Conservation (phyloP, 139 green algal genomes). For the Coelastrella sp. region DNA sequence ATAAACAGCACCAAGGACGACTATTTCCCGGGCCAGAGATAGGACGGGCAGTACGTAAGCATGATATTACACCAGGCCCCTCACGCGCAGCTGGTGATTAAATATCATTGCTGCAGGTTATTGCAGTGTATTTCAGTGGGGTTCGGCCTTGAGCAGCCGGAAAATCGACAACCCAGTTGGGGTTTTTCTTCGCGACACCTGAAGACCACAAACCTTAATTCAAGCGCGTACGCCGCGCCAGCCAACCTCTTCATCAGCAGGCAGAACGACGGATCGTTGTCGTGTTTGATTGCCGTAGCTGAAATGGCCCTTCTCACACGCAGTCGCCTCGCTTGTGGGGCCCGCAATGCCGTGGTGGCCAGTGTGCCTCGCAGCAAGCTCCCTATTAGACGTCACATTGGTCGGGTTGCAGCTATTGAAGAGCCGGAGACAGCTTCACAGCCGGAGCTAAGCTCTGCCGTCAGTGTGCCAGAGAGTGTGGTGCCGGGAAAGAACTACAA, state of each 20-base stretch:
- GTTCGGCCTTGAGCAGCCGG: too few relatives aligned
- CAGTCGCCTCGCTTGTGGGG: not conserved
- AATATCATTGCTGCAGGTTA: too few relatives aligned
- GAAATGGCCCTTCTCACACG: constrained; percentile 41
- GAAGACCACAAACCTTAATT: not conserved
- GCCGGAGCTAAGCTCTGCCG: constrained; percentile 47
- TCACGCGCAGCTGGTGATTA: too few relatives aligned
- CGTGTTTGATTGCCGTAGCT: not conserved
- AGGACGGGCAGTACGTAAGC: too few relatives aligned
- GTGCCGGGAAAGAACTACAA: constrained; percentile 47
- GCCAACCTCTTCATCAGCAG: not conserved
- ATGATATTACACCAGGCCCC: too few relatives aligned
- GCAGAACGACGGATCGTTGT: not conserved
- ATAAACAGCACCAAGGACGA: too few relatives aligned
- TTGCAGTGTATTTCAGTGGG: too few relatives aligned
- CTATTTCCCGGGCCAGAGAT: too few relatives aligned
- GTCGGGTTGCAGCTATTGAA: constrained; percentile 57
- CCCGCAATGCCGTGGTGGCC: constrained; percentile 4
- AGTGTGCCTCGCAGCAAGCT: constrained; percentile 20
- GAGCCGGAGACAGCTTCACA: constrained; percentile 54
- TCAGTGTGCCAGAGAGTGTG: constrained; percentile 21
- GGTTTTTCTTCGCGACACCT: too few relatives aligned
- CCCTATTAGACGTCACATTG: constrained; percentile 34
- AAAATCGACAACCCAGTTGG: too few relatives aligned
- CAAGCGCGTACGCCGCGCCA: not conserved